These are phyloP conservation scores for Sequoia sempervirens DNA, from an alignment of 75 land plant species.

Conservation along the genomic window DNA sequence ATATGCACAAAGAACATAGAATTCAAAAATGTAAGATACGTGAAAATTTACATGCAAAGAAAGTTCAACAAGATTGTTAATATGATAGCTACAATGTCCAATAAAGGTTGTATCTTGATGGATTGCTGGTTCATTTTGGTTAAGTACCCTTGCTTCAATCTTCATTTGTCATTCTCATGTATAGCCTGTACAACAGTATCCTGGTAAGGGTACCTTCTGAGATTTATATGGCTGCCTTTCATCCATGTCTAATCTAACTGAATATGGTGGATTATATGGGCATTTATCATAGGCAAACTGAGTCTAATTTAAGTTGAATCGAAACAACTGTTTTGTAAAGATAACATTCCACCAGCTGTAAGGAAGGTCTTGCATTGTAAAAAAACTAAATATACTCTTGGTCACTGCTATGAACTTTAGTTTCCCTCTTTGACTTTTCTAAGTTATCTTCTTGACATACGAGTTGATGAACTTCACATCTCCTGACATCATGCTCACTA, in stretches of 20 bases:
- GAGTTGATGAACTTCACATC: background rate
- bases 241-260: too few relatives aligned
- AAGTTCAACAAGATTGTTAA: background rate
- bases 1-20: background rate
- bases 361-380: background rate
- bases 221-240: too few relatives aligned
- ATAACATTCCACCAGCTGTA: background rate
- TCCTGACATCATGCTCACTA: background rate
- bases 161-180: background rate
- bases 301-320: background rate
- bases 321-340: background rate
- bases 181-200: background rate
- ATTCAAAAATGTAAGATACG: background rate
- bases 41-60: background rate
- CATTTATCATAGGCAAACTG: too few relatives aligned
- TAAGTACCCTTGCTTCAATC: background rate
- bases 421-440: background rate
- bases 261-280: too few relatives aligned
- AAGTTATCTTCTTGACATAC: background rate
- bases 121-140: background rate
- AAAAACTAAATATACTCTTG: background rate
- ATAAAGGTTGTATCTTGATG: too few relatives aligned
- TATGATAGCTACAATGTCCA: background rate
- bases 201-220: background rate
- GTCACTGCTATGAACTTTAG: background rate